Evolutionary conservation across 768 basidiomycete species (phyloP), one percentile per base, ranked within the genome.

Genomic region (Mycena metata): DNA sequence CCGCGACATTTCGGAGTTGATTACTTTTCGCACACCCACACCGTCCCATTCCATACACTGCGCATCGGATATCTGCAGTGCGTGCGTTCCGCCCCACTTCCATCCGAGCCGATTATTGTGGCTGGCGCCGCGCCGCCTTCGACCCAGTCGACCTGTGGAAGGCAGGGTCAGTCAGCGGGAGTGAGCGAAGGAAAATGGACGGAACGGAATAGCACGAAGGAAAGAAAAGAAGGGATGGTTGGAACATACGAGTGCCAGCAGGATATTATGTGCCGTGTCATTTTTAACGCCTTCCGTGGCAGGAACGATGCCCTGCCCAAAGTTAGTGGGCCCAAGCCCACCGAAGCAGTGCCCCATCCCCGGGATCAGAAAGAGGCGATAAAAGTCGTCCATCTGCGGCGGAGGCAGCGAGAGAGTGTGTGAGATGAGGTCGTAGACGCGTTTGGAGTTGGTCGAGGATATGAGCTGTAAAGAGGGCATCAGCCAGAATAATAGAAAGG

Each of bases 351-450:
- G 74, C 33, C 60, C 65, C 74, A 76, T 74, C 21, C 73, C 74
- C 1, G 73, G 73, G 33, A 74, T 69, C 33, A 72, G 62, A 69
- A 77, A 75, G 41, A 75, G 69, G 21, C 76, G 73, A 55, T 74
- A 75, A 57, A 74, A 76, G 36, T 71, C 68, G 70, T 75, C 74
- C 30, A 75, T 51, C 11, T 33, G 16, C 5, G 7, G 49, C 5
- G 46, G 43, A 3, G 67, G 54, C 9, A 49, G 13, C 30, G 63
- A 66, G 47, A 75, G 72, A 12, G 71, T 69, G 36, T 70, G 50
- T 4, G 73, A 54, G 16, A 76, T 64, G 19, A 71, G 69, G 60
- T 71, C 55, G 54, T 75, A 73, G 15, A 67, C 54, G 50, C 67
- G 62, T 33, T 71, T 67, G 12, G 71, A 71, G 59, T 72, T 72